A percentile compares a stretch with the other conserved stretches of the same genome.
Conservation (phyloP, 129 eudicot genomes). For the Smallanthus sonchifolius region DNA sequence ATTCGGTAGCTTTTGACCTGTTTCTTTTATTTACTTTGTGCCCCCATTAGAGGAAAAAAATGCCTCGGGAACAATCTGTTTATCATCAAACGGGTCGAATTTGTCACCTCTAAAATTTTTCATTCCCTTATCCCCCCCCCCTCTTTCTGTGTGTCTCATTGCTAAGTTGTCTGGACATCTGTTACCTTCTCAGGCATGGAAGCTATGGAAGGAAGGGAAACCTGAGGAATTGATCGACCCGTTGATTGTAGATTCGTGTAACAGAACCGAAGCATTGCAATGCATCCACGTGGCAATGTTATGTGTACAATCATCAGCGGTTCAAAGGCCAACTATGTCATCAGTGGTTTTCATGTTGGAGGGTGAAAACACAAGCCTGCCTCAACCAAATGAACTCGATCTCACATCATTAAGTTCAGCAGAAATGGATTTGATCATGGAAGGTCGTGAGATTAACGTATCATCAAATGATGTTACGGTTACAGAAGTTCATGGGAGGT, state of each 20-base stretch:
- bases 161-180: not conserved
- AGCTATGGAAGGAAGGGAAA: conserved; percentile 59
- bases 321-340: conserved; percentile 73
- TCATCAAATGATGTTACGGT: conserved; percentile 29
- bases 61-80: not conserved
- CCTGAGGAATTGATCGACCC: conserved; percentile 57
- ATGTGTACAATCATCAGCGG: conserved; percentile 72
- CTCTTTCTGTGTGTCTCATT: not conserved
- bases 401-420: conserved; percentile 42
- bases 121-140: too few species aligned
- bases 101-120: not conserved
- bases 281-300: conserved; percentile 72
- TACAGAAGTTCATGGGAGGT: conserved; percentile 38
- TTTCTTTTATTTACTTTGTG: not conserved
- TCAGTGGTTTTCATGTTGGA: conserved; percentile 80
- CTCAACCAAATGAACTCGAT: conserved; percentile 59
- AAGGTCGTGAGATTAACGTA: conserved; percentile 32
- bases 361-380: conserved; percentile 56
- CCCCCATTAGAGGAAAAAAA: not conserved
- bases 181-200: conserved; percentile 63
- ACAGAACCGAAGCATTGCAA: conserved; percentile 44
- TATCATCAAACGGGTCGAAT: not conserved
- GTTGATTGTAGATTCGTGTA: conserved; percentile 29
- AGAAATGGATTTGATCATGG: conserved; percentile 50
- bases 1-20: not conserved